These are phyloP conservation scores for Silene noctiflora DNA, from an alignment of 179 eudicot species.

Conservation along the genomic window DNA sequence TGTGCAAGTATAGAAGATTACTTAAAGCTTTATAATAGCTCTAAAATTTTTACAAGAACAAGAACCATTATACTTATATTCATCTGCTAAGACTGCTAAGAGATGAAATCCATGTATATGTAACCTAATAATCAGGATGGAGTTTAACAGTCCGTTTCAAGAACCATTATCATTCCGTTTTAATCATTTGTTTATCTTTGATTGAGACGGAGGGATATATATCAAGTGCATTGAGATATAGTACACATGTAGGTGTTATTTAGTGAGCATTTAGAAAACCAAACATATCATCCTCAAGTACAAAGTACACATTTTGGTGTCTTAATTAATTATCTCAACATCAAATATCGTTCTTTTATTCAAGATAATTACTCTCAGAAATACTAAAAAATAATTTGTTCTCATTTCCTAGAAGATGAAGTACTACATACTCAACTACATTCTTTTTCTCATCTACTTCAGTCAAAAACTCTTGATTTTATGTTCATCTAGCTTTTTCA, in stretches of 20 bases:
- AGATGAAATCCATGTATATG: background rate
- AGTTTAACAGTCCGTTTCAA: background rate
- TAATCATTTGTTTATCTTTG: too few relatives aligned
- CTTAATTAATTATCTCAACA: background rate
- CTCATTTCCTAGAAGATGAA: too few relatives aligned
- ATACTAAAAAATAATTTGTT: background rate
- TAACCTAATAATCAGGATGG: background rate
- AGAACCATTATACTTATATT: background rate
- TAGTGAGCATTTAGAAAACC: too few relatives aligned
- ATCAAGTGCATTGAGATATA: background rate
- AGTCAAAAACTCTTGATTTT: constrained; percentile 4
- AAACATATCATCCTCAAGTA: background rate
- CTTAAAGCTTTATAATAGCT: too few relatives aligned
- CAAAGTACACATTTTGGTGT: background rate
- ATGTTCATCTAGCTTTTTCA: constrained; percentile 13
- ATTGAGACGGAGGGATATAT: too few relatives aligned
- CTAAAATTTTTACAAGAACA: background rate
- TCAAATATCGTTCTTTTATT: background rate
- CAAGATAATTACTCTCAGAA: background rate
- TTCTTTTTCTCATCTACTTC: background rate
- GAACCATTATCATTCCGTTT: too few relatives aligned
- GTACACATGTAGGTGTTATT: too few relatives aligned
- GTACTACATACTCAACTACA: background rate
- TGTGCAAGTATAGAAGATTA: too few relatives aligned
- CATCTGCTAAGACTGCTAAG: background rate